Conservation (phyloP, 2,329 filamentous ascomycete species). For the Calonectria montana region DNA sequence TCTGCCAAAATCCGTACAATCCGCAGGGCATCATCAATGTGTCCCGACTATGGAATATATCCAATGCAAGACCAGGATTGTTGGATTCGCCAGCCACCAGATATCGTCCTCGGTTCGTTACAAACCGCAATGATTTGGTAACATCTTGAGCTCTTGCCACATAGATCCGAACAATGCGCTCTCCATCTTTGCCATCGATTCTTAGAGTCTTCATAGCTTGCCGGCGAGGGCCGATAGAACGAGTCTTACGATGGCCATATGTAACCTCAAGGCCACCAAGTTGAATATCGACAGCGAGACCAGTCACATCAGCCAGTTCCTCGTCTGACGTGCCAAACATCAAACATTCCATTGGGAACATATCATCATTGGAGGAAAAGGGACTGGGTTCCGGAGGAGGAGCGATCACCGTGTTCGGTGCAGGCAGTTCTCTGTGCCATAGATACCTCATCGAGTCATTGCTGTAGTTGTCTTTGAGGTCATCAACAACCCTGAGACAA, state of each 20-base stretch:
- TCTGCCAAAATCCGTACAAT: neutral
- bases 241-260: neutral
- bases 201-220: neutral
- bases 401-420: neutral
- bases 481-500: neutral
- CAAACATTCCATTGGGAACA: constrained; percentile 4
- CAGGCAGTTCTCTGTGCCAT: constrained; percentile 8
- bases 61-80: neutral
- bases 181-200: neutral
- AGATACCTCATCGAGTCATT: neutral
- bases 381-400: neutral
- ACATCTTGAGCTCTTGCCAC: neutral
- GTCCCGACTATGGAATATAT: neutral
- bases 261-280: constrained; percentile 15
- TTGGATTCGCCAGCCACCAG: neutral
- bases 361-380: neutral
- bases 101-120: constrained; percentile 3
- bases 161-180: neutral
- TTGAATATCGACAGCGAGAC: neutral
- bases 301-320: neutral
- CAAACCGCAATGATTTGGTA: neutral
- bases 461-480: neutral
- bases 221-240: neutral
- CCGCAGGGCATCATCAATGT: constrained; percentile 3
- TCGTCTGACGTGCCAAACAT: constrained; percentile 13